Evolutionary conservation across 768 basidiomycete species (phyloP).

Genomic region (Collybia mongolica): DNA sequence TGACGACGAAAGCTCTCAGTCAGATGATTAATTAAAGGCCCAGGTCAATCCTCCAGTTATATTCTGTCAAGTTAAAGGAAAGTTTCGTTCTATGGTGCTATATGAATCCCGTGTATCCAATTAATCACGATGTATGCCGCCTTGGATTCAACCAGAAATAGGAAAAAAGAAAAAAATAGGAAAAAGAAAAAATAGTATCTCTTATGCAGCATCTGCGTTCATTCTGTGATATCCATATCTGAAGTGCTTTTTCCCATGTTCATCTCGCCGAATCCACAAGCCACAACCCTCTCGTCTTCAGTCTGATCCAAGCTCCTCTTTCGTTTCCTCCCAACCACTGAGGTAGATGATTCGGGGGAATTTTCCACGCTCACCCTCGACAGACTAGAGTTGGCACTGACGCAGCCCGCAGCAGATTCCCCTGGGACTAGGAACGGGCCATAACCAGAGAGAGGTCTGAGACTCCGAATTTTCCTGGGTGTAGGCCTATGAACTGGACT

Average conservation of each 20-base stretch:
- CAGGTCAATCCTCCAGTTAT: too few relatives aligned
- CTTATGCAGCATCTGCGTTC: too few relatives aligned
- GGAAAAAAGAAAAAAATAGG: neutral
- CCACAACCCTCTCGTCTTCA: slow-evolving; percentile 3
- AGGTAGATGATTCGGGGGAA: neutral
- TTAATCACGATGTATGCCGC: too few relatives aligned
- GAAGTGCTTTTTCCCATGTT: slow-evolving; percentile 2
- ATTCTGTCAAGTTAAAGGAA: too few relatives aligned
- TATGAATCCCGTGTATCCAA: too few relatives aligned
- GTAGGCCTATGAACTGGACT: slow-evolving; percentile 6
- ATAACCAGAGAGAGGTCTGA: slow-evolving; percentile 8
- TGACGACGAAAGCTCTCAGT: too few relatives aligned
- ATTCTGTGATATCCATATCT: slow-evolving; percentile 7
- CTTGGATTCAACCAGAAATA: neutral
- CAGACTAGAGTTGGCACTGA: neutral
- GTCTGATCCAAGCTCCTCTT: slow-evolving; percentile 4
- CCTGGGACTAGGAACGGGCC: neutral
- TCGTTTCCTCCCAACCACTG: slow-evolving; percentile 10
- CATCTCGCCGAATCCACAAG: slow-evolving; percentile 6
- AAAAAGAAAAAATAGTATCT: neutral
- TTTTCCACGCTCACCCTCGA: neutral
- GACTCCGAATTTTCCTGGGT: slow-evolving; percentile 10
- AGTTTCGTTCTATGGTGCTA: too few relatives aligned
- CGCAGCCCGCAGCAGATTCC: neutral
- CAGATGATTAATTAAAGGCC: too few relatives aligned